A percentile compares a stretch with the other conserved stretches of the same genome.
Conservation (phyloP, 78 protist genomes). For the Acrasis kona region DNA sequence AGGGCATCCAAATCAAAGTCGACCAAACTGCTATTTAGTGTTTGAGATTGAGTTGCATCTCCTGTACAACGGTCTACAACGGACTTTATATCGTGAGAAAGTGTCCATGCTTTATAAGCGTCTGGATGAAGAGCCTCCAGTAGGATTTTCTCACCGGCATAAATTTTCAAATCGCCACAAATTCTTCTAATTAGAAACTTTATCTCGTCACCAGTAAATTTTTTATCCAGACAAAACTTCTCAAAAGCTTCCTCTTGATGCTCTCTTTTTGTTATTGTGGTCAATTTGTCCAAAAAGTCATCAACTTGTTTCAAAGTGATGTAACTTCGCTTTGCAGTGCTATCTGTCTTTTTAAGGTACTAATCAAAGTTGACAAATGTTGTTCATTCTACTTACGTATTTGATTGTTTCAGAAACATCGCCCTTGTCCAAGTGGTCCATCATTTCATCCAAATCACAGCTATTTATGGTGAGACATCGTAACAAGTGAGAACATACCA, state of each 20-base stretch:
- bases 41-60: not conserved
- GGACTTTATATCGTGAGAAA: not conserved
- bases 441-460: conserved; percentile 16
- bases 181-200: conserved; percentile 31
- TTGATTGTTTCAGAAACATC: conserved; percentile 48
- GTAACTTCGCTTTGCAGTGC: conserved; percentile 21
- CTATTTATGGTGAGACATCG: no score
- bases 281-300: conserved; percentile 33
- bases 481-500: no score
- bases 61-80: not conserved
- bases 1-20: not conserved
- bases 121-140: not conserved
- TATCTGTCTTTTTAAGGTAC: not conserved
- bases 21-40: not conserved
- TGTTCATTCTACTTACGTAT: conserved; percentile 12
- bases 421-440: conserved; percentile 39
- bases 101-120: not conserved
- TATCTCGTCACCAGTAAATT: conserved; percentile 25
- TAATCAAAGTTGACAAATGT: conserved; percentile 19
- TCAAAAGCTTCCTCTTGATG: conserved; percentile 33
- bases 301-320: conserved; percentile 47
- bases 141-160: conserved; percentile 43
- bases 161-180: conserved; percentile 47
- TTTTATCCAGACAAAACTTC: conserved; percentile 20
- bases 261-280: conserved; percentile 32